Percentiles rank a stretch among this genome's conserved stretches.
Evolutionary conservation across 345 rosid species (phyloP).

Genomic region (Eucalyptus marginata): DNA sequence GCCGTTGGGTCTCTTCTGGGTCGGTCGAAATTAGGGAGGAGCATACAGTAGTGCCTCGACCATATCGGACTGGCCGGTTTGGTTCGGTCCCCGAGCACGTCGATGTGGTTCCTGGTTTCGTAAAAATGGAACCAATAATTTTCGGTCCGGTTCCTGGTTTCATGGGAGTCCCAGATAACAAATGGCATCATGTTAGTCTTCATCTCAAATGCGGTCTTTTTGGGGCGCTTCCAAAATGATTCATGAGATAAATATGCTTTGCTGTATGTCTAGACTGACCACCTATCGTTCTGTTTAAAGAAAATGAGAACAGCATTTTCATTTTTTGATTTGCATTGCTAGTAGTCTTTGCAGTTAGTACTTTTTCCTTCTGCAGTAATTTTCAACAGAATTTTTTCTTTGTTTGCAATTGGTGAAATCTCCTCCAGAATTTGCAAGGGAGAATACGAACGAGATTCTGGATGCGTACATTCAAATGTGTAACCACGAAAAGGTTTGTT

Average conservation of each 20-base stretch:
- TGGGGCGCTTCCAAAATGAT: background rate
- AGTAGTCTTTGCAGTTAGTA: background rate
- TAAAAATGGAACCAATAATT: fast-evolving
- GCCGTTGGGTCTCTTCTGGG: background rate
- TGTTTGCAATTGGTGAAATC: background rate
- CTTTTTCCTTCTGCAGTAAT: background rate
- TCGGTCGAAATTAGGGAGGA: background rate
- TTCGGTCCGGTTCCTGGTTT: fast-evolving
- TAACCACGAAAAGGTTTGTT: constrained; percentile 4
- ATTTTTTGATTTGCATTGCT: background rate
- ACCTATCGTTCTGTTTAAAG: background rate
- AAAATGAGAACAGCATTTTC: background rate
- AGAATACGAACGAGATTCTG: constrained; percentile 1
- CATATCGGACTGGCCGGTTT: too few relatives aligned
- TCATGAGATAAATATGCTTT: background rate
- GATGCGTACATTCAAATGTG: constrained; percentile 20
- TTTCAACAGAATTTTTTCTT: background rate
- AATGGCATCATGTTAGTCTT: background rate
- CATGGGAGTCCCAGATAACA: background rate
- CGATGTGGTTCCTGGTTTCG: fast-evolving
- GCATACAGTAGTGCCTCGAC: too few relatives aligned
- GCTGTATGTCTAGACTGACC: background rate
- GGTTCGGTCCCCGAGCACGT: fast-evolving
- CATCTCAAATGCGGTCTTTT: background rate
- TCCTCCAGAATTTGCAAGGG: constrained; percentile 1